Evolutionary conservation across 371 early-diverging fungal genomes (phyloP).

Genomic region (Mucor plumbeus): DNA sequence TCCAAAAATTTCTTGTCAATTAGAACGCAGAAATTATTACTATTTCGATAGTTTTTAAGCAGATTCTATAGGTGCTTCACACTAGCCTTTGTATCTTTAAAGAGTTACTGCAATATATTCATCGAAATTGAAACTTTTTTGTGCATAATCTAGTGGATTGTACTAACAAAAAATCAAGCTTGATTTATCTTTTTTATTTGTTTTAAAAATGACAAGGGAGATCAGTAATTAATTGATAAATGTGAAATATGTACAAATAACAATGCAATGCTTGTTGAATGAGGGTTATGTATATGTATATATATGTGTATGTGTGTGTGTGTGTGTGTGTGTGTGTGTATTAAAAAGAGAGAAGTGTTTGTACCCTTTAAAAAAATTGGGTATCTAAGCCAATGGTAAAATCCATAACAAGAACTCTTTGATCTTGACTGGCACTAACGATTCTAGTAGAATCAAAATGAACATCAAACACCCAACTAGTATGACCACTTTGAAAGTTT

Average conservation of each 20-base stretch:
- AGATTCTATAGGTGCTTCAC: neutral
- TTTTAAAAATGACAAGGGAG: neutral
- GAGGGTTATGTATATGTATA: neutral
- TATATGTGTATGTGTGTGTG: neutral
- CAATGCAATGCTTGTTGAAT: neutral
- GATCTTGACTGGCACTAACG: conserved; percentile 83
- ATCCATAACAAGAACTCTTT: conserved; percentile 82
- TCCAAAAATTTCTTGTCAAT: neutral
- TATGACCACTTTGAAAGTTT: conserved; percentile 77
- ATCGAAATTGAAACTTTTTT: too few relatives aligned
- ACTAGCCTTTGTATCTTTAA: neutral
- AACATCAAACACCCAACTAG: conserved; percentile 96
- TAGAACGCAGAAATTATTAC: neutral
- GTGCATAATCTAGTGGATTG: neutral
- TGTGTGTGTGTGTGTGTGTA: neutral
- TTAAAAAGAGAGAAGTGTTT: neutral
- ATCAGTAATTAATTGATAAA: neutral
- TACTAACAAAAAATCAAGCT: too few relatives aligned
- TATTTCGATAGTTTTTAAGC: neutral
- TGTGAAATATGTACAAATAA: neutral
- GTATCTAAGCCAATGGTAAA: conserved; percentile 68
- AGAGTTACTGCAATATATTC: neutral
- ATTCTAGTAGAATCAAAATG: conserved; percentile 83
- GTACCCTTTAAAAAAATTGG: conserved; percentile 12
- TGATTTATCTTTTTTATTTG: too few relatives aligned